A percentile compares a stretch with the other conserved stretches of the same genome.
These are phyloP conservation scores for Cercospora sp. DNA, from an alignment of 2,329 filamentous ascomycete genomes.

Conservation along the genomic window DNA sequence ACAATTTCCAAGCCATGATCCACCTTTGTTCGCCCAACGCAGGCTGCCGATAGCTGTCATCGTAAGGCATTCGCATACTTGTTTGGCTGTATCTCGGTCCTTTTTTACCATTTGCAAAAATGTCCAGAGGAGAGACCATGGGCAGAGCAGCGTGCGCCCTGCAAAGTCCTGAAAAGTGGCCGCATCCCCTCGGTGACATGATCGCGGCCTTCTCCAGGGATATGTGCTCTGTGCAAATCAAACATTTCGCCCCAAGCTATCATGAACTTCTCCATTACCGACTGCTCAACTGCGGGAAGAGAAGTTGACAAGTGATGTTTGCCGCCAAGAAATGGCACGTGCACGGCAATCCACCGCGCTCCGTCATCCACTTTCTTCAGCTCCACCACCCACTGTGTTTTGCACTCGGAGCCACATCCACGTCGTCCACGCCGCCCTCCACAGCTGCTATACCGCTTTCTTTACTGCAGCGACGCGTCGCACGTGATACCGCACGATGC, in stretches of 20 bases:
- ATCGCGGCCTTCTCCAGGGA: background rate
- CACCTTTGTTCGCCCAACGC: background rate
- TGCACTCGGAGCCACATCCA: conserved; percentile 3
- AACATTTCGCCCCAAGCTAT: background rate
- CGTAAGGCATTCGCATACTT: background rate
- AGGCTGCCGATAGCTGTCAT: background rate
- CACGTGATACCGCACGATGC: conserved; percentile 17
- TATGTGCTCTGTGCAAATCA: background rate
- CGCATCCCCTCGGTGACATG: background rate
- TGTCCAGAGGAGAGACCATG: background rate
- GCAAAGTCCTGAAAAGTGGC: too few species aligned
- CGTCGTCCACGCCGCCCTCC: conserved; percentile 1
- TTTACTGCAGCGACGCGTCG: background rate
- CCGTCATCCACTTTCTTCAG: conserved; percentile 2
- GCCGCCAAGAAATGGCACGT: background rate
- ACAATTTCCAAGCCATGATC: background rate
- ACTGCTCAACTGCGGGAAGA: background rate
- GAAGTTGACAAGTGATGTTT: background rate
- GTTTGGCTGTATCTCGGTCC: background rate
- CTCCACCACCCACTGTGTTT: conserved; percentile 8
- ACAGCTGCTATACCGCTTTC: background rate
- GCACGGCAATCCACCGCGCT: background rate
- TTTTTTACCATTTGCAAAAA: background rate
- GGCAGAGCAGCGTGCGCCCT: background rate
- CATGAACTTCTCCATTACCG: background rate